Conservation (phyloP, 2,329 filamentous ascomycete genomes). For the Xylaria hypoxylon region DNA sequence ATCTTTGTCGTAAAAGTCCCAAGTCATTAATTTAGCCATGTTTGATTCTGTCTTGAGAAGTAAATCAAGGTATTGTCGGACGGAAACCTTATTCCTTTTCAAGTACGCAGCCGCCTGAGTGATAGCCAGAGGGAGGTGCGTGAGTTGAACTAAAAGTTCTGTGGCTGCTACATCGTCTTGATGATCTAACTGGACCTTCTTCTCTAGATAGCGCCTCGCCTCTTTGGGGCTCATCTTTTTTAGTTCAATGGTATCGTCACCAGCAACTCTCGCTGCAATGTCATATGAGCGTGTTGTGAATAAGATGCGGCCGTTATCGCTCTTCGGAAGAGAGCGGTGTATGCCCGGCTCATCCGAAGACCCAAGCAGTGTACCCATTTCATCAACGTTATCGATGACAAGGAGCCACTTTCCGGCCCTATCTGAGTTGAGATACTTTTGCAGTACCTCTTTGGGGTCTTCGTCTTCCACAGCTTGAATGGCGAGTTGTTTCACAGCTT, state of each 20-base stretch:
- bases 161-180: constrained; percentile 24
- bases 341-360: constrained; percentile 31
- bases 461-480: constrained; percentile 58
- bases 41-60: constrained; percentile 50
- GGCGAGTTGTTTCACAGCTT: constrained; percentile 46
- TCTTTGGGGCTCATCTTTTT: constrained; percentile 47
- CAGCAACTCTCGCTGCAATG: constrained; percentile 46
- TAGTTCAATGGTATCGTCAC: constrained; percentile 47
- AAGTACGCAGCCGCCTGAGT: constrained; percentile 57
- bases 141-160: constrained; percentile 50
- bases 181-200: constrained; percentile 44
- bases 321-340: constrained; percentile 50
- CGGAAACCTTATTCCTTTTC: constrained; percentile 40
- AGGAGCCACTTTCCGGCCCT: constrained; percentile 54
- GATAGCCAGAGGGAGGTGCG: constrained; percentile 57
- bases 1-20: constrained; percentile 51
- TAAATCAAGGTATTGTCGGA: constrained; percentile 51
- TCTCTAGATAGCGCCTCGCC: constrained; percentile 46
- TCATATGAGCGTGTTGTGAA: constrained; percentile 54
- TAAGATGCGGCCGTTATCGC: constrained; percentile 49
- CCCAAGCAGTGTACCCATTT: constrained; percentile 46
- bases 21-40: constrained; percentile 48
- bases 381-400: constrained; percentile 57
- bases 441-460: constrained; percentile 71
- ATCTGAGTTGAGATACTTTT: constrained; percentile 49